Conservation (phyloP, 306 rosid genomes). For the Ziziphus jujuba region DNA sequence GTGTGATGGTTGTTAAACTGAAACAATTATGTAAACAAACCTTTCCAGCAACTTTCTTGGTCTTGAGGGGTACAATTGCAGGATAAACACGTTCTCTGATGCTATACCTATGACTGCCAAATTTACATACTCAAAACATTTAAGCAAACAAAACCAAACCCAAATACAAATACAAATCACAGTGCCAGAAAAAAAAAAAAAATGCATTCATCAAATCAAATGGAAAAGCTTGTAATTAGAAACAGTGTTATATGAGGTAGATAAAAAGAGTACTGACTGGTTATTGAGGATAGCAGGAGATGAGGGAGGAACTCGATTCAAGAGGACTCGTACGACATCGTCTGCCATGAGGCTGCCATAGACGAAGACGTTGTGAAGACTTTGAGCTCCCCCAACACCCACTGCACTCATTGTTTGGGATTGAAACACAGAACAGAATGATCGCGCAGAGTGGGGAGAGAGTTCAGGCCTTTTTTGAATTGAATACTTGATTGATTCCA, state of each 20-base stretch:
- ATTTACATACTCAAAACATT: neutral
- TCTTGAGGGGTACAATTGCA: slow-evolving; percentile 71
- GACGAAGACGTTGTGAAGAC: slow-evolving; percentile 71
- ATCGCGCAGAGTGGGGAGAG: too few relatives aligned
- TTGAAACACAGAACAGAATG: neutral
- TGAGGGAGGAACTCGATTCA: slow-evolving; percentile 66
- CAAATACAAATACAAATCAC: neutral
- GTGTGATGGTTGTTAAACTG: too few relatives aligned
- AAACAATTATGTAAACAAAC: slow-evolving; percentile 22
- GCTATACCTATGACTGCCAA: slow-evolving; percentile 70
- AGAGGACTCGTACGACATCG: slow-evolving; percentile 64
- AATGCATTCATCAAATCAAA: neutral
- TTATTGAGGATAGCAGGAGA: slow-evolving; percentile 51
- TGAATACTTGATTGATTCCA: neutral
- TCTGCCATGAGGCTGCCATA: slow-evolving; percentile 84
- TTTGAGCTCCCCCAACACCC: slow-evolving; percentile 13
- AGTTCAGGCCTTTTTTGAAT: too few relatives aligned
- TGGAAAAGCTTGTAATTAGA: neutral
- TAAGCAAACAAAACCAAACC: neutral
- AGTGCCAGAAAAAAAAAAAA: neutral
- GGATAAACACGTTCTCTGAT: slow-evolving; percentile 89
- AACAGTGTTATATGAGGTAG: neutral
- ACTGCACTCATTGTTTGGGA: slow-evolving; percentile 23
- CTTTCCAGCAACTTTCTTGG: slow-evolving; percentile 61
- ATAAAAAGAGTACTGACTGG: slow-evolving; percentile 44